Percentiles rank a stretch among this genome's conserved stretches.
Conservation (phyloP, 495 filamentous ascomycete species). For the Aspergillus bertholletiae region DNA sequence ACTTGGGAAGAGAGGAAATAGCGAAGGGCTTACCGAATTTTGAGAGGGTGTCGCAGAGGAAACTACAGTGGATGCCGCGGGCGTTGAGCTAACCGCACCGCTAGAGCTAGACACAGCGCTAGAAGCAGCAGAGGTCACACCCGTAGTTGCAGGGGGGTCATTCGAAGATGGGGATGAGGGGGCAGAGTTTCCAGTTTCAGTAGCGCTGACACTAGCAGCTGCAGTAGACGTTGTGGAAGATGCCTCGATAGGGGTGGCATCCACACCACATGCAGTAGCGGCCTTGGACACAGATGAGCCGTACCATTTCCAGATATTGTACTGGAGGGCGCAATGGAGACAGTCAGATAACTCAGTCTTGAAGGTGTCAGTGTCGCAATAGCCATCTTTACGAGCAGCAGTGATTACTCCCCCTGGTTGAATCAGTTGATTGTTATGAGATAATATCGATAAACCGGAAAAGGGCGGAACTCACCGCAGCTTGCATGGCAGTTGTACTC, state of each 20-base stretch:
- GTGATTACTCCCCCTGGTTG: slow-evolving; percentile 39
- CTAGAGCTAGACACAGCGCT: neutral
- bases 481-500: slow-evolving; percentile 46
- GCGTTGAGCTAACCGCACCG: neutral
- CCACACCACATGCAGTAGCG: slow-evolving; percentile 32
- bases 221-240: slow-evolving; percentile 10
- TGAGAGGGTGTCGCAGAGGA: neutral
- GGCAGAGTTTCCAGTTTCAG: neutral
- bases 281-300: slow-evolving; percentile 29
- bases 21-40: neutral
- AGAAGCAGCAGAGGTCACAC: neutral
- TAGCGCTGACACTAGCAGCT: slow-evolving; percentile 11
- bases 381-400: slow-evolving; percentile 25
- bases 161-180: neutral
- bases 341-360: slow-evolving; percentile 37
- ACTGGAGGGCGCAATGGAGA: slow-evolving; percentile 42
- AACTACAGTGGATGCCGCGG: neutral
- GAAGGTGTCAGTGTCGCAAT: slow-evolving; percentile 40
- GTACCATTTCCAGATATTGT: slow-evolving; percentile 48
- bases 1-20: neutral
- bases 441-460: neutral
- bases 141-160: slow-evolving; percentile 31
- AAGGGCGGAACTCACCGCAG: slow-evolving; percentile 35
- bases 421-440: slow-evolving; percentile 5
- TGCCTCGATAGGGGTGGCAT: slow-evolving; percentile 31